Evolutionary conservation across 2,329 filamentous ascomycete species (phyloP).

Genomic region (Xylariaceae sp.): DNA sequence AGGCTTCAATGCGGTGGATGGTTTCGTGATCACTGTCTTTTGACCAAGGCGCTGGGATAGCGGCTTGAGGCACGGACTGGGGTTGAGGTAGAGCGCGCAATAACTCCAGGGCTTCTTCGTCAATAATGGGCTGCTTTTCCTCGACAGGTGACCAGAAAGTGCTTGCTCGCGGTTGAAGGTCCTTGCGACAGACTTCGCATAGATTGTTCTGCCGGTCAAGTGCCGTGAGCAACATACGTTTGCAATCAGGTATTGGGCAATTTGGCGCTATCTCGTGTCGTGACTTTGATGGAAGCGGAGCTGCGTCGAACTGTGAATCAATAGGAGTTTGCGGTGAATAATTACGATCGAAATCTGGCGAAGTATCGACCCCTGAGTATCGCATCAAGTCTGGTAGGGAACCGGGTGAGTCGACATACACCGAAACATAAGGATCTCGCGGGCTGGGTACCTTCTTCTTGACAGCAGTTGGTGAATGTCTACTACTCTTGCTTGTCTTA

Average conservation of each 20-base stretch:
- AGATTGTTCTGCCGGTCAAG: slow-evolving; percentile 16
- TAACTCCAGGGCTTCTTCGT: no score
- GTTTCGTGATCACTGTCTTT: no score
- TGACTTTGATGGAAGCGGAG: background rate
- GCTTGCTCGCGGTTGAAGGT: slow-evolving; percentile 19
- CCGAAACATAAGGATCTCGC: slow-evolving; percentile 1
- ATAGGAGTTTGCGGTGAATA: background rate
- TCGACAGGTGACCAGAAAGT: slow-evolving; percentile 8
- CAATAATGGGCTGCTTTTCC: no score
- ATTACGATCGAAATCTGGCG: background rate
- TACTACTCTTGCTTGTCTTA: no score
- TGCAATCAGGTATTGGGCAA: slow-evolving; percentile 20
- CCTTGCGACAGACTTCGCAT: slow-evolving; percentile 16
- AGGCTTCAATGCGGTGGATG: no score
- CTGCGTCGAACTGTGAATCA: background rate
- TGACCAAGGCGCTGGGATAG: no score
- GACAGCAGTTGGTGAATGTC: no score
- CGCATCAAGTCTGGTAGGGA: no score
- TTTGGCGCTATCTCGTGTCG: background rate
- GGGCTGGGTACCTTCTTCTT: background rate
- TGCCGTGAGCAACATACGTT: slow-evolving; percentile 4
- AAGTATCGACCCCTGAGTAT: no score
- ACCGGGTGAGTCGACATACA: slow-evolving; percentile 2
- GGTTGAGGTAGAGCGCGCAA: no score
- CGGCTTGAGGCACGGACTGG: no score